A percentile compares a stretch with the other conserved stretches of the same genome.
phyloP scores from a whole-genome alignment of 2,329 filamentous ascomycete genomes.

The Colletotrichum sp. region DNA sequence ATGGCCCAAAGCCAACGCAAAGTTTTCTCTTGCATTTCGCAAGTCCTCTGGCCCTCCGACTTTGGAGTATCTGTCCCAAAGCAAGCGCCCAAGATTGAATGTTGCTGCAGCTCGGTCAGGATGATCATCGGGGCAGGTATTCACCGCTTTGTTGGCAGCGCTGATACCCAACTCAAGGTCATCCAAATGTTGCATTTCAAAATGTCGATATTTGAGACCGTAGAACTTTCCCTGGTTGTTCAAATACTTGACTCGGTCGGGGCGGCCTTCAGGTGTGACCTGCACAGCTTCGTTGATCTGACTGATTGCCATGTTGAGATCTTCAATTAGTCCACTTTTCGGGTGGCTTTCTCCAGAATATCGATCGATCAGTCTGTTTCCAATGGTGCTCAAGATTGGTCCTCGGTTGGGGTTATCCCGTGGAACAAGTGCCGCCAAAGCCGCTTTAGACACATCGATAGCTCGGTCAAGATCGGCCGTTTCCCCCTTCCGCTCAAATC shows the following conservation, averaged over 20 bases:
- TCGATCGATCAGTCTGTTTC: not conserved
- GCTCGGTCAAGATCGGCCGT: not conserved
- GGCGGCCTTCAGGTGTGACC: rapidly evolving
- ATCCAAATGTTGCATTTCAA: rapidly evolving
- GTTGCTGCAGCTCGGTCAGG: not conserved
- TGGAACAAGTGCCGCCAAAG: not conserved
- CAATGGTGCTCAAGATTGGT: not conserved
- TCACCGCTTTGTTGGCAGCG: not conserved
- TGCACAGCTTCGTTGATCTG: not conserved
- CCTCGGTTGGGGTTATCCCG: not conserved
- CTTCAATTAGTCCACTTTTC: rapidly evolving
- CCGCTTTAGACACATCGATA: rapidly evolving
- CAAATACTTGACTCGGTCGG: not conserved
- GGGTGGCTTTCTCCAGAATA: rapidly evolving
- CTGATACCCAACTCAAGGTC: not conserved
- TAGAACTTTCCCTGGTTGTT: not conserved
- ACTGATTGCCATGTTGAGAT: not conserved
- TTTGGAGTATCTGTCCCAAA: not conserved
- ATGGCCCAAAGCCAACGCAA: rapidly evolving
- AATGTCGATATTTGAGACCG: not conserved
- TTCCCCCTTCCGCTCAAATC: rapidly evolving
- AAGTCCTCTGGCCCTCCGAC: not conserved
- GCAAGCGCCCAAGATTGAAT: not conserved
- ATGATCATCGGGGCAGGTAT: rapidly evolving
- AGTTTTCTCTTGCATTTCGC: not conserved